Percentiles rank a stretch among this genome's conserved stretches.
Conservation (phyloP, 257 asterid species). For the Capsicum rhomboideum region DNA sequence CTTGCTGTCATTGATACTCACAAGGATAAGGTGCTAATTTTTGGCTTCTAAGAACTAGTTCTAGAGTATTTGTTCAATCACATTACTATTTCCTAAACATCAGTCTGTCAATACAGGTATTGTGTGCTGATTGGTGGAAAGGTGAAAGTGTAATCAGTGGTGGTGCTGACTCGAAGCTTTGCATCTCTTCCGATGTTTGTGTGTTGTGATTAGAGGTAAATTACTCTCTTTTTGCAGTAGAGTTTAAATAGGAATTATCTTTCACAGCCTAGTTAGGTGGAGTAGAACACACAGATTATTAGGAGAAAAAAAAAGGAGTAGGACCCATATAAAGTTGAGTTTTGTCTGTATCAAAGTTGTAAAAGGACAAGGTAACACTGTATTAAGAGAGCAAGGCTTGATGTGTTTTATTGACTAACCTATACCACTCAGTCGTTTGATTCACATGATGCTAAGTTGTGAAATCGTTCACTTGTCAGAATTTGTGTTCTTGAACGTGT, state of each 20-base stretch:
- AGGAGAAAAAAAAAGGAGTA: not conserved
- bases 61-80: not conserved
- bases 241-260: not conserved
- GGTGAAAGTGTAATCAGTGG: constrained; percentile 71
- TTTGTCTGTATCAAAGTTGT: not conserved
- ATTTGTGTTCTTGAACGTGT: not conserved
- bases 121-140: constrained; percentile 95
- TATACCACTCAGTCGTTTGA: not conserved
- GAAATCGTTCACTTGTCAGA: not conserved
- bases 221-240: not conserved
- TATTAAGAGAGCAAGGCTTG: not conserved
- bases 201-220: constrained; percentile 32
- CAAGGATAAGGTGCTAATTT: constrained; percentile 67
- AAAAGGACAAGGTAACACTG: not conserved
- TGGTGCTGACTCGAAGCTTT: constrained; percentile 80
- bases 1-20: constrained; percentile 70
- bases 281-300: not conserved
- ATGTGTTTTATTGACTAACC: not conserved
- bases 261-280: not conserved
- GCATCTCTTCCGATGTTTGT: constrained; percentile 66
- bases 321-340: not conserved
- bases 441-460: not conserved
- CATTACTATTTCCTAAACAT: not conserved
- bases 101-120: constrained; percentile 39
- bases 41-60: not conserved